These are phyloP conservation scores for Xylaria sp. DNA, from an alignment of 2,329 filamentous ascomycete genomes.

Conservation along the genomic window DNA sequence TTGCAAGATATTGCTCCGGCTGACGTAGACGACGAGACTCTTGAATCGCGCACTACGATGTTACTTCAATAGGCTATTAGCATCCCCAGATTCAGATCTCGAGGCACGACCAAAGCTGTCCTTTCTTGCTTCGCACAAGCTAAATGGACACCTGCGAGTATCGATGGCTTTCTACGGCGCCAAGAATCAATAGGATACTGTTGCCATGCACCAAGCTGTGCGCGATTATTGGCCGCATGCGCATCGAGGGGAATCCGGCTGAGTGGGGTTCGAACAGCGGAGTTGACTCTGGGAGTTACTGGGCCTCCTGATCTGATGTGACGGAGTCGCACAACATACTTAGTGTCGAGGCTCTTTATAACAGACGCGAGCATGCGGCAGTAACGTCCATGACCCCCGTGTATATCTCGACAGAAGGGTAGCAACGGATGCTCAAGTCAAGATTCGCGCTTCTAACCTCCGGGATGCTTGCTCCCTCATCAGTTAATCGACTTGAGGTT, in stretches of 20 bases:
- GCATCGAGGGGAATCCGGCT: background rate
- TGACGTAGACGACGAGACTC: slow-evolving; percentile 18
- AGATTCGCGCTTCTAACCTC: too few relatives aligned
- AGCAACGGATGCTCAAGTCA: background rate
- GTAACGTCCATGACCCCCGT: background rate
- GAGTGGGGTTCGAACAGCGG: slow-evolving; percentile 6
- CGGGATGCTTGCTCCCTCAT: too few relatives aligned
- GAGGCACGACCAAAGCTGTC: background rate
- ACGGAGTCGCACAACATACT: slow-evolving; percentile 1
- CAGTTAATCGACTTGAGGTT: too few relatives aligned
- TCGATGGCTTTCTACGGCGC: background rate
- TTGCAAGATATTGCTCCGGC: slow-evolving; percentile 11
- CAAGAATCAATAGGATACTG: background rate
- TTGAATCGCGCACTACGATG: background rate
- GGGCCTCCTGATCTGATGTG: too few relatives aligned
- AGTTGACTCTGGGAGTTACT: background rate
- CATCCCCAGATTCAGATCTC: background rate
- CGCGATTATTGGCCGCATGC: background rate
- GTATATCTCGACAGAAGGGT: background rate
- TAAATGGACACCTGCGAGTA: background rate
- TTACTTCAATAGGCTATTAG: background rate
- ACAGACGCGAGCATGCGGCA: background rate
- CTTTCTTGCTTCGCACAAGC: background rate
- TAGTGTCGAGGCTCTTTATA: background rate
- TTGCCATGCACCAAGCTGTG: background rate